Evolutionary conservation across 768 basidiomycete genomes (phyloP), one percentile per base, ranked within the genome.

Genomic region (Rhodotorula kratochvilovae): DNA sequence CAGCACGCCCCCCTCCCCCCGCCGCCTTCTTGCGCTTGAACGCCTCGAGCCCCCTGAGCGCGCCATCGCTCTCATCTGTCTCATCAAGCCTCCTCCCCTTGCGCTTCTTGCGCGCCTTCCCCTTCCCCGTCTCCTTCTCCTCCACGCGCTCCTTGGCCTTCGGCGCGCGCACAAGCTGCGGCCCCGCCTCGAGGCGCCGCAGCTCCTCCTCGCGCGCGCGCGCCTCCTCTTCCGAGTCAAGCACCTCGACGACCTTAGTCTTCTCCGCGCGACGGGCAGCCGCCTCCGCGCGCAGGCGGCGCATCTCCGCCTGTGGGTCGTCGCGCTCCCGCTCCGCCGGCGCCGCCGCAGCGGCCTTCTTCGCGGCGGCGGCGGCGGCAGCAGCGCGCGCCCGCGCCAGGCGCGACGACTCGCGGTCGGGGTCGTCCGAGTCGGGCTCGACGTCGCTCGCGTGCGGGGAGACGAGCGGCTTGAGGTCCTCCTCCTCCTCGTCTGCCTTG

Each of bases 341-440:
- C 51, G 33, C 36, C 31, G 15, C 12, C 3, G 23, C 23, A 36
- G 12, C 35, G 45, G 23, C 31, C 8, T 23, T 8, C n/a, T n/a
- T n/a, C n/a, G n/a, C 12, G 8, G 42, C 58, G 31, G 35, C 56
- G 11, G 25, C 56, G 36, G 7, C 13, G 11, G 35, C 33, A 21
- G 55, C 39, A 23, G 46, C 46, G 46, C 16, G 51, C 13, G 29
- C 51, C 10, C 54, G 54, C 33, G 33, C 8, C 50, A 16, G 17
- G 33, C 54, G 54, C 8, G 25, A 42, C 15, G 25, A 27, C 25
- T 36, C 36, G 36, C 62, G 68, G 43, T 69, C 68, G 35, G 68
- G 63, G 57, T 69, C 68, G 62, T 69, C 68, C 35, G 67, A 68
- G 42, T 63, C 67, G 3, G 67, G 56, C 39, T 63, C 67, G 27